Evolutionary conservation across 1,284 basidiomycete genomes (phyloP).

Genomic region (Puccinia coronata): DNA sequence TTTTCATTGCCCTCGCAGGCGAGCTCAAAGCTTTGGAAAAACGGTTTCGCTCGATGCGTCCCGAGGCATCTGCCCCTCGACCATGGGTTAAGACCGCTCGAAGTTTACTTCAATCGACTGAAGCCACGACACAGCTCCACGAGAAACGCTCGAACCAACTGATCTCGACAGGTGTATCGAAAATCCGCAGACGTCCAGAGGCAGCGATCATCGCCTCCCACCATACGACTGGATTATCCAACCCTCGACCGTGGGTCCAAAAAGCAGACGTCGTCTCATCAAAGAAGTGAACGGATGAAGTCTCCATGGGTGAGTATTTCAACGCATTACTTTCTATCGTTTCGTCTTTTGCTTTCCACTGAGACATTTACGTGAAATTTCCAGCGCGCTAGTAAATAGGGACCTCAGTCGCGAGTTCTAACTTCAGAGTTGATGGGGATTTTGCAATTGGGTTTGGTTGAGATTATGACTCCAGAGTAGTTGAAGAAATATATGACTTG

Average conservation of each 20-base stretch:
- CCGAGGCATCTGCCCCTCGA: conserved; percentile 24
- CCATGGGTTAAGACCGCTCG: conserved; percentile 22
- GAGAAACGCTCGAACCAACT: not conserved
- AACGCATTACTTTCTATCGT: not conserved
- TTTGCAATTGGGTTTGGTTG: conserved; percentile 21
- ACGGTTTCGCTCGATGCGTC: conserved; percentile 17
- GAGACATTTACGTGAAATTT: not conserved
- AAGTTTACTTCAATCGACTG: conserved; percentile 1
- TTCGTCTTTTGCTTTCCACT: not conserved
- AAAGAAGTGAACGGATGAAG: not conserved
- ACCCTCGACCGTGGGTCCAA: conserved; percentile 25
- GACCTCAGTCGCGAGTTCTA: not conserved
- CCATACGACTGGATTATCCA: conserved; percentile 15
- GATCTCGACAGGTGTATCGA: not conserved
- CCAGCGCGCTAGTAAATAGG: not conserved
- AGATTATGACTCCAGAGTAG: not conserved
- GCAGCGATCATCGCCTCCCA: not conserved
- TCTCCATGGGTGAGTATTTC: not conserved
- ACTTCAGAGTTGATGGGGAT: not conserved
- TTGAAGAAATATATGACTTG: conserved; percentile 7
- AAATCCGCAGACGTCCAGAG: conserved; percentile 4
- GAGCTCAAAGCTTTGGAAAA: conserved; percentile 12
- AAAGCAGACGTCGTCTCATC: conserved; percentile 22
- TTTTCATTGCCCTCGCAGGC: not conserved
- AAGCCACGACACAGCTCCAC: not conserved